Conservation (phyloP, 768 basidiomycete species). For the Leccinum ochraceum region DNA sequence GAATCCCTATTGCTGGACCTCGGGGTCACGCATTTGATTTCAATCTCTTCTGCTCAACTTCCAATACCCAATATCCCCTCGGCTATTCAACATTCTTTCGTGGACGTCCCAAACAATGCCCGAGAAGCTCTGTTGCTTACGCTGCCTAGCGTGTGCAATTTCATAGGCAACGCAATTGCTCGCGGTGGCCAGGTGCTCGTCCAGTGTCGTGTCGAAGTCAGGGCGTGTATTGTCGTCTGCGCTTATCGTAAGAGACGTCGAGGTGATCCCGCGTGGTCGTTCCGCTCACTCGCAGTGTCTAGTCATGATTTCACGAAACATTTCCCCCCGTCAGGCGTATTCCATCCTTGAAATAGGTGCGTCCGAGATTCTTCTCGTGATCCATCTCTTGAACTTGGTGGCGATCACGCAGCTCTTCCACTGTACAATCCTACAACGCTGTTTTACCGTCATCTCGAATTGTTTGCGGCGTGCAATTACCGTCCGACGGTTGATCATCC, state of each 20-base stretch:
- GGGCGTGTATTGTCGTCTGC: constrained; percentile 53
- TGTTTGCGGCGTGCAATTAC: constrained; percentile 45
- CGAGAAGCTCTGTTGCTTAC: constrained; percentile 45
- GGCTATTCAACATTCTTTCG: constrained; percentile 40
- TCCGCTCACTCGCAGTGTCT: constrained; percentile 2
- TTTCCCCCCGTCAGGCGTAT: constrained; percentile 42
- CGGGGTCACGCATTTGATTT: constrained; percentile 54
- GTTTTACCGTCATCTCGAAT: constrained; percentile 49
- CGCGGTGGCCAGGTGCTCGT: constrained; percentile 51
- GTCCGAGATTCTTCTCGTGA: neutral
- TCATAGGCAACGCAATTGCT: constrained; percentile 44
- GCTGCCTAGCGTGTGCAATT: constrained; percentile 47
- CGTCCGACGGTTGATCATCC: constrained; percentile 42
- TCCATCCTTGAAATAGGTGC: constrained; percentile 45
- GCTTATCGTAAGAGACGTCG: constrained; percentile 47
- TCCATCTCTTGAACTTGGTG: constrained; percentile 1
- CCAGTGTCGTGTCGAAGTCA: constrained; percentile 53
- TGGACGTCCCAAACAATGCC: constrained; percentile 41
- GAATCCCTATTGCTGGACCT: constrained; percentile 51
- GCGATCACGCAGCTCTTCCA: constrained; percentile 43
- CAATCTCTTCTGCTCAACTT: constrained; percentile 53
- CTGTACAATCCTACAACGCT: constrained; percentile 51
- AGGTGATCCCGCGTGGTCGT: neutral
- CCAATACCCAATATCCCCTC: constrained; percentile 34
- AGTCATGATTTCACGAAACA: constrained; percentile 50